These are phyloP conservation scores for Phytophthora gonapodyides DNA, from an alignment of 352 stramenopile species.

Conservation along the genomic window DNA sequence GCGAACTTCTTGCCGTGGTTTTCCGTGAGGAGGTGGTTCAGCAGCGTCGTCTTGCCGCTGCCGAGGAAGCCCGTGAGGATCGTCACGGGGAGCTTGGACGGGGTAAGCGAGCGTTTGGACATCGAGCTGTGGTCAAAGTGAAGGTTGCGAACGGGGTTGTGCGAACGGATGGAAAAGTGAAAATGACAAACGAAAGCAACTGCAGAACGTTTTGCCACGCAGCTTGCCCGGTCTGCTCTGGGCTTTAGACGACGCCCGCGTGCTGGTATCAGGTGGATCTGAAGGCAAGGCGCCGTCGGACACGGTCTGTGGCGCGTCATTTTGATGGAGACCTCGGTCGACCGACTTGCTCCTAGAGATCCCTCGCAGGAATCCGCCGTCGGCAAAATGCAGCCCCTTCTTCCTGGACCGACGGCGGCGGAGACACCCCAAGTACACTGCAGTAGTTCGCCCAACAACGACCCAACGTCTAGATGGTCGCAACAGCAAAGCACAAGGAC, in stretches of 20 bases:
- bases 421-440: too few relatives aligned
- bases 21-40: slow-evolving; percentile 94
- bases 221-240: not conserved
- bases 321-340: too few relatives aligned
- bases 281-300: slow-evolving; percentile 23
- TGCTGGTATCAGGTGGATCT: slow-evolving; percentile 8
- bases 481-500: slow-evolving; percentile 1
- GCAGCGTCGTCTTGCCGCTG: slow-evolving; percentile 94
- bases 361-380: slow-evolving; percentile 2
- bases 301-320: too few relatives aligned
- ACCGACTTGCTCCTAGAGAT: not conserved
- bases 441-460: not conserved
- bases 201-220: slow-evolving; percentile 2
- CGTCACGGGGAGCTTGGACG: slow-evolving; percentile 75
- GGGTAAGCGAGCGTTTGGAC: slow-evolving; percentile 36
- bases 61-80: slow-evolving; percentile 94
- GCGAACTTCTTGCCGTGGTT: slow-evolving; percentile 92
- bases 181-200: slow-evolving; percentile 23
- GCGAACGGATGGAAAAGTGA: slow-evolving; percentile 22
- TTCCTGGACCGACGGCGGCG: too few relatives aligned
- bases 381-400: slow-evolving; percentile 2
- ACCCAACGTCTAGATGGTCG: not conserved
- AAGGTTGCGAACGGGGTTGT: slow-evolving; percentile 12
- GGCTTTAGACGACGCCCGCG: not conserved
- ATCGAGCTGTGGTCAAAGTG: slow-evolving; percentile 25